Percentiles rank a stretch among this genome's conserved stretches.
These are phyloP conservation scores for Sugiyamaella castrensis DNA, from an alignment of 1,139 yeast genomes.

Conservation along the genomic window DNA sequence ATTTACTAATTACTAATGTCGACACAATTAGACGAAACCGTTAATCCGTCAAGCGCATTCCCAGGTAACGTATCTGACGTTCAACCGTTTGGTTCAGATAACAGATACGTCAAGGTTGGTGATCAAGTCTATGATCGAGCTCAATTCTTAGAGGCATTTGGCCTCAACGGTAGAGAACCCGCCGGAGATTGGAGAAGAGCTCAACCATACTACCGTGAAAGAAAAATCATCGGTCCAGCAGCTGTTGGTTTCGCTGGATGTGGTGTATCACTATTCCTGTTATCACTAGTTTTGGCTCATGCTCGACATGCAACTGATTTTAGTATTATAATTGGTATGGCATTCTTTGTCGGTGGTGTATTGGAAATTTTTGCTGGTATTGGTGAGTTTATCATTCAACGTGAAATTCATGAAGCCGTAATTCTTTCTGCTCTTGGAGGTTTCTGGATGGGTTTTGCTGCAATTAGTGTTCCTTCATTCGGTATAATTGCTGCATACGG, in stretches of 20 bases:
- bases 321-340: conserved; percentile 62
- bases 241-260: background rate
- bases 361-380: conserved; percentile 72
- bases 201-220: background rate
- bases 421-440: conserved; percentile 79
- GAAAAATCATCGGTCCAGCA: background rate
- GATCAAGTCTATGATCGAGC: background rate
- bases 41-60: too few relatives aligned
- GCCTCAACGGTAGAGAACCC: background rate
- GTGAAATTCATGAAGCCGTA: conserved; percentile 53
- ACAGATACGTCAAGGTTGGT: background rate
- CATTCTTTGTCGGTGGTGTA: conserved; percentile 79
- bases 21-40: too few relatives aligned
- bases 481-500: conserved; percentile 61
- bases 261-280: conserved; percentile 45
- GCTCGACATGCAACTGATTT: conserved; percentile 55
- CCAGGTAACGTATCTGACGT: background rate
- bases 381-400: conserved; percentile 53
- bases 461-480: conserved; percentile 65
- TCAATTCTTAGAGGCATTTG: background rate
- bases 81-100: background rate
- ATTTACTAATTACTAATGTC: too few relatives aligned
- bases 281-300: conserved; percentile 57
- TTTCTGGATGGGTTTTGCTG: conserved; percentile 77
- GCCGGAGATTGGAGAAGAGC: too few relatives aligned